phyloP scores from a whole-genome alignment of 2,329 filamentous ascomycete genomes.

The Trichoderma sp. region DNA sequence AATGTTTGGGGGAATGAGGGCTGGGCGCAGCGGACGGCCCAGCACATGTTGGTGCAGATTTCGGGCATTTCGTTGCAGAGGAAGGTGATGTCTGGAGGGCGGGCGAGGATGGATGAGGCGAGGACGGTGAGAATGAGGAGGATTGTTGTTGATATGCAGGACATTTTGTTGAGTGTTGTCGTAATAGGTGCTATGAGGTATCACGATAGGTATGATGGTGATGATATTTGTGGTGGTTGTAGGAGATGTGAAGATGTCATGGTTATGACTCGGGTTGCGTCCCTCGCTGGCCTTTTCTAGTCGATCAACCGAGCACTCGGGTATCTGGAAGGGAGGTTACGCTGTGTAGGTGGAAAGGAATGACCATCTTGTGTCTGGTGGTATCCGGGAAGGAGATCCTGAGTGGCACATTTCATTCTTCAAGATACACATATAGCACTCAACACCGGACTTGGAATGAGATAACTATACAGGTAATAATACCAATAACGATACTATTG shows the following conservation, averaged over 20 bases:
- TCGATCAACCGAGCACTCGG: not conserved
- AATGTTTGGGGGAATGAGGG: conserved; percentile 22
- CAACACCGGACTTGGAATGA: not conserved
- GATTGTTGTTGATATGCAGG: not conserved
- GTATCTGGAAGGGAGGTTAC: not conserved
- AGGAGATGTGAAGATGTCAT: not conserved
- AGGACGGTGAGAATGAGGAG: not conserved
- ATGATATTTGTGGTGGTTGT: not conserved
- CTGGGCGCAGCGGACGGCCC: conserved; percentile 27
- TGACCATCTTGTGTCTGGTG: not conserved
- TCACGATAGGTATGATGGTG: not conserved
- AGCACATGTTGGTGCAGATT: conserved; percentile 31
- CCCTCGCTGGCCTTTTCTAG: not conserved
- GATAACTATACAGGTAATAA: not conserved
- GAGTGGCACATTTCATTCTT: not conserved
- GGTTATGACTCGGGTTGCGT: not conserved
- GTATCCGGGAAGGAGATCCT: not conserved
- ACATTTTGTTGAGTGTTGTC: not conserved
- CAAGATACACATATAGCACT: not conserved
- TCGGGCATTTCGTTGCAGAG: conserved; percentile 26
- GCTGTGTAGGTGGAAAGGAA: not conserved
- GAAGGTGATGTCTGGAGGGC: conserved; percentile 28
- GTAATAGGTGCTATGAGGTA: not conserved
- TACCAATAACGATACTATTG: no score
- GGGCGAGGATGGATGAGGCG: not conserved